phyloP scores from a whole-genome alignment of 2,329 filamentous ascomycete species.

The Apiospora pterosperma region DNA sequence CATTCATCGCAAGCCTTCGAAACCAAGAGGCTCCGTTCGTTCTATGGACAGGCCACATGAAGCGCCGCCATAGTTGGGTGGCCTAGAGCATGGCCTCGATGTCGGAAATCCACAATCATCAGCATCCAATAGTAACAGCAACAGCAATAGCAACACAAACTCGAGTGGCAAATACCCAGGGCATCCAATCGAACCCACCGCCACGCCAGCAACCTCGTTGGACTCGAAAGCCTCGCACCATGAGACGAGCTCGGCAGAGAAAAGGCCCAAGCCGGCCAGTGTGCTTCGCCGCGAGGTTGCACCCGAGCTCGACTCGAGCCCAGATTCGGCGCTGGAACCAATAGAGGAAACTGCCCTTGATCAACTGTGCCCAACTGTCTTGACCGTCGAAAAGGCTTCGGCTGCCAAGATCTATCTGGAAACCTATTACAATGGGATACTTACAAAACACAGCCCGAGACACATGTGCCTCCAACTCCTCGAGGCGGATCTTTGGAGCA shows the following conservation, averaged over 20 bases:
- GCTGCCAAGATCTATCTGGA: constrained; percentile 86
- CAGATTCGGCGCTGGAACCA: constrained; percentile 26
- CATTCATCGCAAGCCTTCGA: constrained; percentile 36
- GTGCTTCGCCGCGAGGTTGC: constrained; percentile 22
- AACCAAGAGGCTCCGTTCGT: constrained; percentile 32
- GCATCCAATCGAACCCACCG: constrained; percentile 22
- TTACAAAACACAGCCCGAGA: constrained; percentile 55
- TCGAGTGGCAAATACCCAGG: constrained; percentile 25
- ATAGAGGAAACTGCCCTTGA: constrained; percentile 13
- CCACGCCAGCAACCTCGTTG: constrained; percentile 34
- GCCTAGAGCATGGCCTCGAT: constrained; percentile 4
- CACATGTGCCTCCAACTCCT: constrained; percentile 59
- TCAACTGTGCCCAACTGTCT: constrained; percentile 28
- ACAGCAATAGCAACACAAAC: constrained; percentile 18
- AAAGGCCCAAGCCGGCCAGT: constrained; percentile 19
- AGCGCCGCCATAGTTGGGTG: constrained; percentile 19
- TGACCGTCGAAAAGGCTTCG: constrained; percentile 73
- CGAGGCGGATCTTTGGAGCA: constrained; percentile 59
- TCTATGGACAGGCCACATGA: constrained; percentile 29
- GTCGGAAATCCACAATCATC: constrained; percentile 13
- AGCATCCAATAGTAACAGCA: constrained; percentile 20
- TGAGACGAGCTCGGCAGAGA: constrained; percentile 24
- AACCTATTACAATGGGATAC: constrained; percentile 72
- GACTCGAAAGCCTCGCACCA: constrained; percentile 37
- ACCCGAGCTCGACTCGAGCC: constrained; percentile 17